Base-by-base conservation (phyloP, 2,329 filamentous ascomycete species). In the Xylaria polymorpha region DNA sequence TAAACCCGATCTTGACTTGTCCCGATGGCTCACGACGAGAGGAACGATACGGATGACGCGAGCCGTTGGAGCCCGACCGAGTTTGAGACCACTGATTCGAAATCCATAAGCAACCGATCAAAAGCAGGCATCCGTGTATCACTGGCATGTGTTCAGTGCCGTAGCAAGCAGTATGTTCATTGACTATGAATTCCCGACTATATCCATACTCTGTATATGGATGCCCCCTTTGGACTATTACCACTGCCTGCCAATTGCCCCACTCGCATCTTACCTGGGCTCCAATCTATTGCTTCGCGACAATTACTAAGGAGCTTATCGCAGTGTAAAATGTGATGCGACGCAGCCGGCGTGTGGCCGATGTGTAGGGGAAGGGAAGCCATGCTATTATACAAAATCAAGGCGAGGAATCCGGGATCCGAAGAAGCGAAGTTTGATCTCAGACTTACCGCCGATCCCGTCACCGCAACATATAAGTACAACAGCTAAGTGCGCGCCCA, bases 341-440 rank as follows among this genome's bases (percentile, higher is more conserved):
- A 80, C 77, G 53, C 78, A 78, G 65, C 84, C 84, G 35, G 74
- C 73, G 20, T 85, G 83, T 66, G 77, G 74, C 61, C 81, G 83
- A 29, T 85, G 84, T 71, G 73, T 75, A 44, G 74, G 76, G 22
- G 80, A 81, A 53, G 80, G 79, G 32, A 83, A 83, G 66, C 77
- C 81, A 35, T 86, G 84, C 65, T 80, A 79, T 66, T 86, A 86
- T 74, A 79, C 82, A 22, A 82, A 82, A 70, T 86, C 85, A 14
- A 79, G 84, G 43, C 79, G 85, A 72, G 84, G 85, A 14, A 81
- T 80, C 57, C 77, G 79, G 44, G 79, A 80, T 69, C 74, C 77
- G 10, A 79, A 77, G 65, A 78, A 78, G 62, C 74, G 76, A 61
- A 79, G 76, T 61, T 70, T 79, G 58, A 77, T 79, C 71, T 74